Base-by-base conservation (phyloP, 257 asterid species). In the Petunia secreta region DNA sequence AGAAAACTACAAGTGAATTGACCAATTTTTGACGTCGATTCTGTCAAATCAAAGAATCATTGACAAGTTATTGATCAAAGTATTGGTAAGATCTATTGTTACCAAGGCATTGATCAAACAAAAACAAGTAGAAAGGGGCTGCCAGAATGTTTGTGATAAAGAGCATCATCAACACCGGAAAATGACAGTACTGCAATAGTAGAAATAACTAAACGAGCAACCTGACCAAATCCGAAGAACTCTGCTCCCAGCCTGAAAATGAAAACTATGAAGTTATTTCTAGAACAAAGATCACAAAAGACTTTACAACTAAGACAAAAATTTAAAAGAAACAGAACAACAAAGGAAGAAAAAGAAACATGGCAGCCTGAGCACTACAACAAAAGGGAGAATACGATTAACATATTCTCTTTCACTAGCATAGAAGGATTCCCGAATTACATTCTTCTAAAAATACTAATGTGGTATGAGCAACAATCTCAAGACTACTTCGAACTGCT, bases 401-500 rank as follows among this genome's bases (percentile, higher is more conserved):
- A 46, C 53, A 46, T 3, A 9, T 46, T 46, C 53, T 46, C 53
- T 48, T 66, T 38, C 75, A 2, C 41, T 63, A 25, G 39, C 71
- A 65, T 65, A 65, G 73, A 7, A 48, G 73, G 15, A 64, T 8
- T n/a, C 75, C 80, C 16, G 25, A 52, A 41, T 16, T 43, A 34
- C 60, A 78, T 44, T 36, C 6, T 63, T 5, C 25, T 3, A 5
- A 13, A 25, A 44, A 46, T 6, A 25, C 48, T 65, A 62, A 48
- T 14, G 14, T 58, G 39, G 15, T 48, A 36, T 14, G 14, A 43
- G 10, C 38, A 46, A 50, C 34, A 63, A 50, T 46, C 53, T 78
- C 81, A 78, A 78, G 75, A 63, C 9, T 78, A 63, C 8, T 82
- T 85, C 46, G 88, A 37, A 63, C 80, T 84, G 88, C 83, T 81